phyloP scores from a whole-genome alignment of 768 basidiomycete species.

The Panaeolus cyanescens region DNA sequence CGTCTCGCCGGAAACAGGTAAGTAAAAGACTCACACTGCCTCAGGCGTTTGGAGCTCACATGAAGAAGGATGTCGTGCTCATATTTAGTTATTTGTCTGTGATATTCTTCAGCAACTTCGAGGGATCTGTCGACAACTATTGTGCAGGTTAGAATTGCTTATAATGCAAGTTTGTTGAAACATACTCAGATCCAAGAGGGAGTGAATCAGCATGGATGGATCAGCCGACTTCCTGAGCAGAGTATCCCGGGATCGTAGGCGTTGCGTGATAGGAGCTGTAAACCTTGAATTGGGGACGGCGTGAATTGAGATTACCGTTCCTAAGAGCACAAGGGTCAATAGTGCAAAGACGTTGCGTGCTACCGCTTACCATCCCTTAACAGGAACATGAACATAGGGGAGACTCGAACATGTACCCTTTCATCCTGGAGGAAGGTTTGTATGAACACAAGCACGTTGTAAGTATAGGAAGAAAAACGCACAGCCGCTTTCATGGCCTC shows the following conservation, averaged over 20 bases:
- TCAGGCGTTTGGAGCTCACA: slow-evolving; percentile 61
- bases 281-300: slow-evolving; percentile 45
- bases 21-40: slow-evolving; percentile 43
- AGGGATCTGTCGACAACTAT: slow-evolving; percentile 69
- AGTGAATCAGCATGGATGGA: slow-evolving; percentile 68
- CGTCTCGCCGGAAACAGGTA: no score
- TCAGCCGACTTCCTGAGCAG: slow-evolving; percentile 64
- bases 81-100: slow-evolving; percentile 58
- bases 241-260: slow-evolving; percentile 61
- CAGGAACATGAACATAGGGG: slow-evolving; percentile 69
- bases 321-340: slow-evolving; percentile 28
- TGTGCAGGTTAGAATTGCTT: not conserved
- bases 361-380: slow-evolving; percentile 54
- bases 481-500: slow-evolving; percentile 32
- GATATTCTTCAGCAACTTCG: slow-evolving; percentile 70
- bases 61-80: slow-evolving; percentile 61
- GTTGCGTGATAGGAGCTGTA: slow-evolving; percentile 56
- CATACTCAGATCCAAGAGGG: slow-evolving; percentile 61
- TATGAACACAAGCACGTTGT: slow-evolving; percentile 14
- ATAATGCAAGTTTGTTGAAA: not conserved
- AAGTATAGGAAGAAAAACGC: not conserved
- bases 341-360: not conserved
- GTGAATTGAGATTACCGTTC: slow-evolving; percentile 65
- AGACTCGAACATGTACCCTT: slow-evolving; percentile 59
- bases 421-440: slow-evolving; percentile 44